Evolutionary conservation across 2,329 filamentous ascomycete genomes (phyloP).

Genomic region (Microdochium trichocladiopsis): DNA sequence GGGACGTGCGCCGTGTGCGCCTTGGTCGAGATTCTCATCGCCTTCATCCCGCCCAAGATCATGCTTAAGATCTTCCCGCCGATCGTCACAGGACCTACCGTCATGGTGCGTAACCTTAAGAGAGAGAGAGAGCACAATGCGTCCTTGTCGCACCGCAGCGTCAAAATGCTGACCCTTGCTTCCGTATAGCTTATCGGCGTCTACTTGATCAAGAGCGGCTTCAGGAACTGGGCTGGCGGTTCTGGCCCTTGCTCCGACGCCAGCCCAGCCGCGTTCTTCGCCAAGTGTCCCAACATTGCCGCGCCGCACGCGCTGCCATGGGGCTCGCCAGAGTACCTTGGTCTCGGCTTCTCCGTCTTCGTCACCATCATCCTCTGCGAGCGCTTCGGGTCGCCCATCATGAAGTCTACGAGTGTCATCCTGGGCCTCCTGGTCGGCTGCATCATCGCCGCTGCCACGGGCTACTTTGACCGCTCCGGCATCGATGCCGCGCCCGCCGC

Average conservation of each 20-base stretch:
- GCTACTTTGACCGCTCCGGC: constrained; percentile 68
- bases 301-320: constrained; percentile 69
- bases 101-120: constrained; percentile 32
- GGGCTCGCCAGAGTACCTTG: constrained; percentile 74
- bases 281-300: constrained; percentile 56
- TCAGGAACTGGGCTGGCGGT: constrained; percentile 74
- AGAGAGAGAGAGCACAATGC: not conserved
- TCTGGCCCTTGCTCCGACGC: constrained; percentile 51
- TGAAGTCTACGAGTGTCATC: constrained; percentile 74
- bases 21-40: constrained; percentile 65
- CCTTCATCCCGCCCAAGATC: constrained; percentile 62
- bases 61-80: constrained; percentile 73
- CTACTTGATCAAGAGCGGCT: constrained; percentile 62
- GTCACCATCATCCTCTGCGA: constrained; percentile 74
- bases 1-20: constrained; percentile 62
- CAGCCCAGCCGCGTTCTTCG: constrained; percentile 45
- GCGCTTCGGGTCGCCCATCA: constrained; percentile 74
- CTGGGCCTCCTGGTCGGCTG: constrained; percentile 69
- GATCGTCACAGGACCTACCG: constrained; percentile 67
- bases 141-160: constrained; percentile 27
- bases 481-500: constrained; percentile 66
- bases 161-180: constrained; percentile 22
- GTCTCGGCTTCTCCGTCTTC: constrained; percentile 74
- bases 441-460: constrained; percentile 69
- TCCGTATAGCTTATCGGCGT: constrained; percentile 58